Base-by-base conservation (phyloP, 1,139 yeast species). In the Trichomonascaceae sp. region DNA sequence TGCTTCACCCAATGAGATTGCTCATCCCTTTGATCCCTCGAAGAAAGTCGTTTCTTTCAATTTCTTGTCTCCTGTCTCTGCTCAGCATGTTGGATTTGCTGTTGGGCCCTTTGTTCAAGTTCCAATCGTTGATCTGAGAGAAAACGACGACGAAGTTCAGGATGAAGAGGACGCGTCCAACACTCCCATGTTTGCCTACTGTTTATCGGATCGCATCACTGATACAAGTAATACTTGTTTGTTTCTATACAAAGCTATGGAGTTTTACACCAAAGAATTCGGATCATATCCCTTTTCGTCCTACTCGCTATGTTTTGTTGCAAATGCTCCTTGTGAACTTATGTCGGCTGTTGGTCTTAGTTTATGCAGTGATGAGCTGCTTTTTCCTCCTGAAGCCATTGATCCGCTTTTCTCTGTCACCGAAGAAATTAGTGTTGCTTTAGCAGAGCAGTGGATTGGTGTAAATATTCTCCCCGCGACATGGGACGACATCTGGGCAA, bases 81-180 rank as follows among this genome's bases (percentile, higher is more conserved):
- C 99, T 0, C 97, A 91, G 61, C 97, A 91, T 69, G 78, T 95
- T n/a, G 98, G 98, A 0, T 93, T 96, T 85, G 91, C 96, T 0
- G 80, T 89, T 1, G 99, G 99, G 0, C 85, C 96, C 4, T 95
- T 93, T 69, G 83, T 83, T 43, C 77, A 75, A 58, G 76, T 79
- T 44, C 80, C 81, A 17, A 69, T 82, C 45, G 73, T 82, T 18
- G 79, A 75, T 49, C 61, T 78, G 57, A 63, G 66, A 24, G 72
- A 67, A 15, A 64, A 71, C 6, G 72, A 73, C 2, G 76, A 74
- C 13, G 68, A 66, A 2, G 66, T 67, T 19, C 76, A 75, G 43
- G 70, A 65, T 39, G 67, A 65, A 6, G 50, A 47, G 19, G 50
- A 47, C 22, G 43, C 48, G 18, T 19, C 50, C 27, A 47, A 46